A percentile compares a stretch with the other conserved stretches of the same genome.
These are phyloP conservation scores for Phytophthora nicotianae DNA, from an alignment of 352 stramenopile species.

Conservation along the genomic window DNA sequence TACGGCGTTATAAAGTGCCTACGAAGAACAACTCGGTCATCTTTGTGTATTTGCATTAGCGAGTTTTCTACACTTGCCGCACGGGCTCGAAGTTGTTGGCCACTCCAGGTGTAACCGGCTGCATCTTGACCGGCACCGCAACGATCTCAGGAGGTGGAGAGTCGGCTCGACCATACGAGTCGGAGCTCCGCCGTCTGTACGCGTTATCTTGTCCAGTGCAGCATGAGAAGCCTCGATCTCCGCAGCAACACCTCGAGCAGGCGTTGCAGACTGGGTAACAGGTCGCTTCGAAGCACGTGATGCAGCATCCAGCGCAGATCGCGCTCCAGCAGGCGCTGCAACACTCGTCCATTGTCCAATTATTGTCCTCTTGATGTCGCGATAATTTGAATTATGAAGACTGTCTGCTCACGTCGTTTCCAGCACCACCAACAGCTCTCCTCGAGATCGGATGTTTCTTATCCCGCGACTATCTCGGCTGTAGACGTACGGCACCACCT, in stretches of 20 bases:
- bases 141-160: constrained; percentile 17
- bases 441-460: constrained; percentile 12
- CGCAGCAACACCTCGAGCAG: constrained; percentile 28
- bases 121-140: constrained; percentile 28
- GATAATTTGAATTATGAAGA: background rate
- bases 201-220: constrained; percentile 14
- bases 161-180: constrained; percentile 6
- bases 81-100: background rate
- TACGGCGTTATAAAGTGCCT: constrained; percentile 7
- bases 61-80: constrained; percentile 11
- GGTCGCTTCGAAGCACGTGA: constrained; percentile 19
- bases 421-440: constrained; percentile 6
- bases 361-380: background rate
- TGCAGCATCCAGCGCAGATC: constrained; percentile 34
- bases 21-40: background rate
- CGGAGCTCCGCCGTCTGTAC: constrained; percentile 10
- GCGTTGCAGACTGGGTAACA: constrained; percentile 25
- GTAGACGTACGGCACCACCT: too few species aligned
- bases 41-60: background rate
- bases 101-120: constrained; percentile 18
- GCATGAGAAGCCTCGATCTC: constrained; percentile 32
- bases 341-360: constrained; percentile 31
- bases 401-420: background rate
- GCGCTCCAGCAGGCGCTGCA: constrained; percentile 21
- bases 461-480: background rate